A percentile compares a stretch with the other conserved stretches of the same genome.
Evolutionary conservation across 2,329 filamentous ascomycete genomes (phyloP).

Genomic region (Penicillium frequentans): DNA sequence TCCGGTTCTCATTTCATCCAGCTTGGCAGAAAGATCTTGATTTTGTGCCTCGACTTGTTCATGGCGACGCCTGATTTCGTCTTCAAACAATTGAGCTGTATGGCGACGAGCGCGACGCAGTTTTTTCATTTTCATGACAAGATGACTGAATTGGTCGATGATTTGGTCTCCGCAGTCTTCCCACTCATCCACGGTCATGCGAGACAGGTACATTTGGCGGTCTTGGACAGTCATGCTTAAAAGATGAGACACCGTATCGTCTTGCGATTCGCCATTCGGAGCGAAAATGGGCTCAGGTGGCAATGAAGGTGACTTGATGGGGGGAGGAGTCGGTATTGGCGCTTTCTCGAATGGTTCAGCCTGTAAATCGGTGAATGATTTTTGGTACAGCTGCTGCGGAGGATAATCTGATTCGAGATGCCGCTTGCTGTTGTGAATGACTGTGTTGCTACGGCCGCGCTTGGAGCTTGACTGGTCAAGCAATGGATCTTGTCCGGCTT

Average conservation of each 20-base stretch:
- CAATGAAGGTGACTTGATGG: slow-evolving; percentile 21
- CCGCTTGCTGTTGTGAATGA: slow-evolving; percentile 30
- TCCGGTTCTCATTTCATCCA: slow-evolving; percentile 55
- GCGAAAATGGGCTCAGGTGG: slow-evolving; percentile 19
- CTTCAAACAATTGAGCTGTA: slow-evolving; percentile 55
- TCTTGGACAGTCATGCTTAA: slow-evolving; percentile 37
- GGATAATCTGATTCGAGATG: slow-evolving; percentile 51
- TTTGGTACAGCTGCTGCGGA: slow-evolving; percentile 43
- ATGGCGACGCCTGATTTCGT: slow-evolving; percentile 56
- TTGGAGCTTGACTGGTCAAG: slow-evolving; percentile 28
- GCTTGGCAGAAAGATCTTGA: slow-evolving; percentile 48
- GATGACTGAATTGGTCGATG: slow-evolving; percentile 53
- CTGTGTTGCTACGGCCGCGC: slow-evolving; percentile 26
- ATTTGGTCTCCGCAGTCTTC: slow-evolving; percentile 64
- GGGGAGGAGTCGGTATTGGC: slow-evolving; percentile 31
- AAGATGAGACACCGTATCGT: slow-evolving; percentile 40
- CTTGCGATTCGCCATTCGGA: slow-evolving; percentile 20
- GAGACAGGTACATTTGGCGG: slow-evolving; percentile 53
- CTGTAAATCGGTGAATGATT: slow-evolving; percentile 51
- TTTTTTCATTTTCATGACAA: slow-evolving; percentile 54
- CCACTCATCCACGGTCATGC: slow-evolving; percentile 57
- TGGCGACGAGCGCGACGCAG: slow-evolving; percentile 56
- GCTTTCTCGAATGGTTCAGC: slow-evolving; percentile 51
- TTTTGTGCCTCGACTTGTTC: slow-evolving; percentile 51
- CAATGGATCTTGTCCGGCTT: slow-evolving; percentile 34